These are phyloP conservation scores for Stromatinia cepivora DNA, from an alignment of 2,329 filamentous ascomycete genomes.

Conservation along the genomic window DNA sequence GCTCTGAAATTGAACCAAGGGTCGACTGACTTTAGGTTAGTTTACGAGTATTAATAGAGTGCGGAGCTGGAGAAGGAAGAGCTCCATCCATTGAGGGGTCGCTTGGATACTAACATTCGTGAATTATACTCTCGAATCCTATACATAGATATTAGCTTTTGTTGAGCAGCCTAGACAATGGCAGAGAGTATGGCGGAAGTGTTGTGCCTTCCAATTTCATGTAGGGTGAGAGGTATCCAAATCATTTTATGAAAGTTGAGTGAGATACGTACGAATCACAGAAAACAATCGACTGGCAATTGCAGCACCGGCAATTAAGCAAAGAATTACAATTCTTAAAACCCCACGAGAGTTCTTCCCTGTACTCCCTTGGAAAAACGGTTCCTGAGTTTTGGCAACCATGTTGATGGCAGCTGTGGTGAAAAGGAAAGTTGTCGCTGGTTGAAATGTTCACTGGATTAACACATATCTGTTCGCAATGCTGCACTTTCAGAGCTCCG, in stretches of 20 bases:
- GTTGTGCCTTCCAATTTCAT: not conserved
- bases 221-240: not conserved
- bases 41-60: conserved; percentile 35
- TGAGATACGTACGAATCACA: conserved; percentile 77
- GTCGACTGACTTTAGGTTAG: conserved; percentile 67
- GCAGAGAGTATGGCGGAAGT: not conserved
- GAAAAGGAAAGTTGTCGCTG: conserved; percentile 34
- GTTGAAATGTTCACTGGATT: conserved; percentile 28
- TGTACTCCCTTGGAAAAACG: conserved; percentile 72
- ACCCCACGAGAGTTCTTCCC: conserved; percentile 80
- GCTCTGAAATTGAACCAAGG: conserved; percentile 99
- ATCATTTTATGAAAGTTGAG: conserved; percentile 20
- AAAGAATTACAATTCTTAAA: conserved; percentile 85
- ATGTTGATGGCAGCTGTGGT: conserved; percentile 41
- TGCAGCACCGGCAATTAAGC: conserved; percentile 86
- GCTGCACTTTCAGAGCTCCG: conserved; percentile 32
- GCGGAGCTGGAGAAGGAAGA: conserved; percentile 25
- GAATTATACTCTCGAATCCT: conserved; percentile 99
- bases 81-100: conserved; percentile 26
- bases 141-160: conserved; percentile 38
- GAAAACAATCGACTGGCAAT: conserved; percentile 95
- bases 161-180: conserved; percentile 14
- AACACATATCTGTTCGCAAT: conserved; percentile 36
- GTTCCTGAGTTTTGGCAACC: conserved; percentile 43
- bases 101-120: conserved; percentile 77